Base-by-base conservation (phyloP, 73 alveolate genomes). In the Tetrahymena malaccensis region DNA sequence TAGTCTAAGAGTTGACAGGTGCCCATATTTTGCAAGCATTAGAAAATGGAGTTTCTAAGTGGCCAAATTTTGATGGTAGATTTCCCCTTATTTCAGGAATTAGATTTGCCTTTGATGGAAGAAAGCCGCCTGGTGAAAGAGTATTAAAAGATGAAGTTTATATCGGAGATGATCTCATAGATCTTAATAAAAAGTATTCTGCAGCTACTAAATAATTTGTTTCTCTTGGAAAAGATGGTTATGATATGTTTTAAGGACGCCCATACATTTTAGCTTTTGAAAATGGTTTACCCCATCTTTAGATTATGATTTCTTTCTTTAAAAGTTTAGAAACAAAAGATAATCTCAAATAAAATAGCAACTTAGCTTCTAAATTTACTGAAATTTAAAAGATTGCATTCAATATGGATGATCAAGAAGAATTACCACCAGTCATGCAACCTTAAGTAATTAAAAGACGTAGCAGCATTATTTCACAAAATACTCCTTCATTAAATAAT, bases 11-110 rank as follows among this genome's bases (percentile, higher is more conserved):
- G 85, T 57, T 98, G 10, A 58, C 96, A 40, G 99, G 99, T 33
- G 85, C 96, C 22, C 85, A 94, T 35, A 35, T 98, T 10, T 94
- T 94, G 55, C 0, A 94, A 89, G 95, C 97, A 10, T 94, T 98
- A 12, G 99, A 98, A 93, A 97, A 97, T 94, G 97, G 98, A 34
- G 93, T 95, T 43, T 93, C 94, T 55, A 95, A 95, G 34, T 95
- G 97, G 97, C 97, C 97, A 10, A 85, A 43, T 85, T 95, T 34
- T 93, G 97, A 95, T 95, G 97, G 97, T 22, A 95, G 97, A 89
- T 95, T 95, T 31, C 93, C 94, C 11, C 89, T 94, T 0, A 93
- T 95, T 33, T 95, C 97, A 27, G 97, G 97, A 10, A 95, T 95
- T 22, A 84, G 34, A 7, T 85, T 95, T 13, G 11, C 43, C 35